phyloP scores from a whole-genome alignment of 1,284 basidiomycete species.

The Malassezia restricta region DNA sequence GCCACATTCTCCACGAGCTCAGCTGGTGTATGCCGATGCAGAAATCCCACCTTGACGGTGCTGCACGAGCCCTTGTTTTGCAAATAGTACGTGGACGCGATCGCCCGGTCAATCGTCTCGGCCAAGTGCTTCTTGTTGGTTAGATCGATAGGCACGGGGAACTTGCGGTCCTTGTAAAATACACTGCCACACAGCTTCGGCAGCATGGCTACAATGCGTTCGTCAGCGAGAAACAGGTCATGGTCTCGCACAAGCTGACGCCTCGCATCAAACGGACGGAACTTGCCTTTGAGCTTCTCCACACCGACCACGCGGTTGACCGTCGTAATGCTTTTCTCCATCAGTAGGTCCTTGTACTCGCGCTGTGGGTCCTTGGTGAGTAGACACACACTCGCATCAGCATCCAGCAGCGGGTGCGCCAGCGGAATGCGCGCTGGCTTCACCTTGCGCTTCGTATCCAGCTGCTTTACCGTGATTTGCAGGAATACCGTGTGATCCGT shows the following conservation, averaged over 20 bases:
- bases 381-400: conserved; percentile 66
- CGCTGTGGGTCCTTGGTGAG: conserved; percentile 92
- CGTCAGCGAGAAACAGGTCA: conserved; percentile 83
- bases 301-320: conserved; percentile 85
- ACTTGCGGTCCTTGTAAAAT: conserved; percentile 85
- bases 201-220: conserved; percentile 71
- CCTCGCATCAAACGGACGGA: conserved; percentile 65
- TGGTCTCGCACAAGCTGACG: conserved; percentile 74
- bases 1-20: conserved; percentile 71
- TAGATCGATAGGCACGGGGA: conserved; percentile 81
- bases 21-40: conserved; percentile 57
- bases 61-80: conserved; percentile 46
- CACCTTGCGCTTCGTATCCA: conserved; percentile 21
- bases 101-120: conserved; percentile 73
- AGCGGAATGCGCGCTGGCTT: conserved; percentile 52
- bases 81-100: conserved; percentile 84
- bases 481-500: conserved; percentile 28
- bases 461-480: conserved; percentile 31
- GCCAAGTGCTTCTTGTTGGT: conserved; percentile 69
- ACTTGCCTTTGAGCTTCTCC: conserved; percentile 45
- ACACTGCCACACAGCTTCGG: conserved; percentile 76
- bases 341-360: conserved; percentile 84
- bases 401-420: conserved; percentile 69
- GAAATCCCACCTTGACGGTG: conserved; percentile 66
- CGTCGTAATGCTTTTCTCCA: conserved; percentile 65